Evolutionary conservation across 345 rosid genomes (phyloP), one percentile per base, ranked within the genome.

Genomic region (Bruguiera sexangula): DNA sequence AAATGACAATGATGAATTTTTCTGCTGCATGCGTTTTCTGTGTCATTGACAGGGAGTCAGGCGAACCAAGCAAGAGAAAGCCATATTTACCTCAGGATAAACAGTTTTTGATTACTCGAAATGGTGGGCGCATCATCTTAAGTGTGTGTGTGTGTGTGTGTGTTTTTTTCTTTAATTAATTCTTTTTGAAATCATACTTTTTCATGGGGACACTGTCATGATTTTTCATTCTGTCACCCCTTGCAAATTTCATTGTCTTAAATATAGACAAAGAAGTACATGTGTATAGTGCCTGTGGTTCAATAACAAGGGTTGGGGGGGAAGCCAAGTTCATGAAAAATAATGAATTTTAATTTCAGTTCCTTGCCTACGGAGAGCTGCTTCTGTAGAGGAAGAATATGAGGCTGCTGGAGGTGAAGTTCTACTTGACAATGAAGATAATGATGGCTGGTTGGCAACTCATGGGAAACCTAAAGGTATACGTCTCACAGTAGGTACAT

Each of bases 371-470:
- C 79, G 92, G 75, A 83, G 98, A 81, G 99, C 91, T 83, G 97
- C 94, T 48, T 90, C 94, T 34, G 77, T 95, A 32, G 99, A 85
- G 59, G 96, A 92, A 76, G 99, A 95, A 62, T 95, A 95, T 57
- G 96, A 90, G 80, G 95, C 96, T 76, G 88, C 94, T 31, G 96
- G 99, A 75, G 99, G 97, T 54, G 98, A 95, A 85, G 84, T 95
- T 76, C 81, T 90, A 68, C 87, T 92, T 69, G 99, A 96, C 74
- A 82, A 88, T 81, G 99, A 96, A 81, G 98, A 96, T 69, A 78
- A 89, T 78, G 98, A 96, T 75, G 99, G 97, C 70, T 96, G 98
- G 99, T 76, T 90, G 63, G 99, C 99, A 2, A 96, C 99, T 52
- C 98, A 96, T 69, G 99, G 99, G 68, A 90, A 85, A 79, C 99